Base-by-base conservation (phyloP, 2,329 filamentous ascomycete genomes). In the Alternaria arbusti region DNA sequence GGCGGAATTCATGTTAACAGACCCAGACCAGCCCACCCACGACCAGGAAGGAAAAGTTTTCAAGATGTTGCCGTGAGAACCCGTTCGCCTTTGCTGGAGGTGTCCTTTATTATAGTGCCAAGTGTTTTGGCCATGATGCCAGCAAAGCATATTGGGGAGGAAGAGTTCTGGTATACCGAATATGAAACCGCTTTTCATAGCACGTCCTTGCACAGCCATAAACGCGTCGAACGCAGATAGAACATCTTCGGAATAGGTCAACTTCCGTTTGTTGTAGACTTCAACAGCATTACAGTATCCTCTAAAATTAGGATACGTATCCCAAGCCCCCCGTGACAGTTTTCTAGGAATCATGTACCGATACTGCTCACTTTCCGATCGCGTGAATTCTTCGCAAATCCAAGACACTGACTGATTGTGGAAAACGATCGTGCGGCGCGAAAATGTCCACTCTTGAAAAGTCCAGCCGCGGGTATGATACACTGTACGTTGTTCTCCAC, bases 131-230 rank as follows among this genome's bases (percentile, higher is more conserved):
- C 32, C 54, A 20, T 49, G 45, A 2, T 49, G 44, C 54, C 54
- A 57, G 30, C 54, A 40, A 7, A 57, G 45, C 28, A 49, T 49
- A 4, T 13, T 26, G 6, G 47, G 30, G 1, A 57, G 47, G 30
- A 49, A 57, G 11, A 49, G 54, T 28, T 57, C 54, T 43, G 44
- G 54, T 13, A 57, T 30, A 4, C 54, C 54, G 6, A 40, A 20
- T 5, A 49, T 5, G 4, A 57, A 20, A 1, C 20, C 6, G 7
- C 20, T 20, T 9, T 57, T 28, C 54, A 57, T 57, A 7, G 22
- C 22, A 4, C 45, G 44, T 9, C 44, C 15, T 40, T 57, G 17
- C 11, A 45, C 17, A 22, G 17, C 23, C 11, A 13, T 23, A 0
- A 45, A 45, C 1, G 20, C 43, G 11, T 45, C 5, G 20, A 45